Evolutionary conservation across 2,329 filamentous ascomycete species (phyloP).

Genomic region (Kalmusia sp.): DNA sequence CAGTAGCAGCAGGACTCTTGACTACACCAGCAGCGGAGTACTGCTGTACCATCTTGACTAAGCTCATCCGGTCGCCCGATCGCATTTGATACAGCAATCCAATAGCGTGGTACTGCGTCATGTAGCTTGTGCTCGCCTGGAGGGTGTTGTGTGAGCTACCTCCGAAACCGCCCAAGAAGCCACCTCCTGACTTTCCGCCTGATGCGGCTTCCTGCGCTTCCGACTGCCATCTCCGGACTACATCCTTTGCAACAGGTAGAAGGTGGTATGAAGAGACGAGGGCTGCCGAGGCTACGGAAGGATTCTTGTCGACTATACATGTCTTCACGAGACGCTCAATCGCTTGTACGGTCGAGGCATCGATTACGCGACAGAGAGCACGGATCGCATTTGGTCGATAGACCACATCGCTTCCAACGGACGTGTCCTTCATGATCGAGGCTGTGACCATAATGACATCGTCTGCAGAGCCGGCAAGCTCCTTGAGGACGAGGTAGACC

Average conservation of each 20-base stretch:
- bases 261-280: constrained; percentile 98
- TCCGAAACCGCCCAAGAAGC: constrained; percentile 92
- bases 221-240: constrained; percentile 96
- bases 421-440: constrained; percentile 99
- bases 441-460: constrained; percentile 99
- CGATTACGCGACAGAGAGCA: constrained; percentile 91
- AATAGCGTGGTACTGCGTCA: constrained; percentile 98
- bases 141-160: constrained; percentile 77
- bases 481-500: constrained; percentile 98
- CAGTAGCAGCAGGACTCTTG: constrained; percentile 91
- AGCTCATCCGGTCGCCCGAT: constrained; percentile 93
- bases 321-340: constrained; percentile 99
- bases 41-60: constrained; percentile 99
- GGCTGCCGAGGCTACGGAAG: constrained; percentile 93
- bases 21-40: constrained; percentile 90
- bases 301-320: constrained; percentile 98
- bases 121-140: constrained; percentile 79
- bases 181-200: constrained; percentile 85
- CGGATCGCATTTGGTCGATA: constrained; percentile 93
- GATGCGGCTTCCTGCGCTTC: constrained; percentile 97
- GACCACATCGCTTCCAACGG: constrained; percentile 84
- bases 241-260: constrained; percentile 92
- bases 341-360: constrained; percentile 94
- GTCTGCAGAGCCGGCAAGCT: constrained; percentile 91
- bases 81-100: constrained; percentile 98